phyloP scores from a whole-genome alignment of 495 filamentous ascomycete species.

The Podospora didyma region DNA sequence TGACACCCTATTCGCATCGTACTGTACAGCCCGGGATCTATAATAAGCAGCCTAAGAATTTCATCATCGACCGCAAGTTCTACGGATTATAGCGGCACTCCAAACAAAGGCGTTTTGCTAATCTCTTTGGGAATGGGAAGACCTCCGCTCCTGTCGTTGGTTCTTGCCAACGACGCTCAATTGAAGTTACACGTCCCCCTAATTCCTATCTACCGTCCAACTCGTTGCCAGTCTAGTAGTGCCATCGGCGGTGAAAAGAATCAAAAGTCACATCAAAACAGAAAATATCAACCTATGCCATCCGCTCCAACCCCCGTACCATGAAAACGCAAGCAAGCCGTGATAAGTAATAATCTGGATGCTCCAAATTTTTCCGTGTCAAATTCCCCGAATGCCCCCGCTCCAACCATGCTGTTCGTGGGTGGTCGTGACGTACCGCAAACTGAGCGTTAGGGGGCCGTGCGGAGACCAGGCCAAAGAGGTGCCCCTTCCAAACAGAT shows the following conservation, averaged over 20 bases:
- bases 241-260: not conserved
- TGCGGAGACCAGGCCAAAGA: not conserved
- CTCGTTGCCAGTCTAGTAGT: conserved; percentile 1
- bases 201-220: not conserved
- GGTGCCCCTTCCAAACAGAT: not conserved
- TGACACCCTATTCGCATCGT: too few relatives aligned
- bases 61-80: too few relatives aligned
- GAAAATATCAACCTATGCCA: not conserved
- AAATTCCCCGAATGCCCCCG: conserved; percentile 4
- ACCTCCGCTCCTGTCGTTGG: too few relatives aligned
- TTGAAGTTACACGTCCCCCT: too few relatives aligned
- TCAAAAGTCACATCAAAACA: not conserved
- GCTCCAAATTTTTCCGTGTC: not conserved
- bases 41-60: too few relatives aligned
- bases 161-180: too few relatives aligned
- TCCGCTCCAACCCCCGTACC: not conserved
- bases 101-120: too few relatives aligned
- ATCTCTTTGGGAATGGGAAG: too few relatives aligned
- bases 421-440: not conserved
- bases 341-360: not conserved
- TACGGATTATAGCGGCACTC: too few relatives aligned
- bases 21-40: too few relatives aligned
- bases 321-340: not conserved
- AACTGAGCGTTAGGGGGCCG: not conserved
- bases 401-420: conserved; percentile 12